A percentile compares a stretch with the other conserved stretches of the same genome.
Evolutionary conservation across 2,329 filamentous ascomycete species (phyloP).

Genomic region (Pseudogymnoascus sp.): DNA sequence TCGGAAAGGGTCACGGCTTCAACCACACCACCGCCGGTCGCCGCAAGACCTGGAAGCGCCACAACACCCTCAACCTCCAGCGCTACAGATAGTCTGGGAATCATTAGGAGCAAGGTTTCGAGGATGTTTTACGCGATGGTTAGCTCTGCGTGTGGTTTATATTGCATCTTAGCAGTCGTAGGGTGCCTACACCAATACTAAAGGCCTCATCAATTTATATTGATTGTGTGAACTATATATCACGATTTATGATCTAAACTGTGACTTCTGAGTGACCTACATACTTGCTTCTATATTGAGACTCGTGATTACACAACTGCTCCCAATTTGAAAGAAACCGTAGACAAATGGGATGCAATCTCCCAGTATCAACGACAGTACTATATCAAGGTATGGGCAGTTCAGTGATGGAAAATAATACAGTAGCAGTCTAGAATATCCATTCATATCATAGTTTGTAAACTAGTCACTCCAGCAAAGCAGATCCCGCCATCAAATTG

Average conservation of each 20-base stretch:
- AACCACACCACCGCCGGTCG: conserved; percentile 96
- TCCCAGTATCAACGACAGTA: neutral
- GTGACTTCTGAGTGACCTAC: neutral
- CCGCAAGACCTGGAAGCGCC: conserved; percentile 99
- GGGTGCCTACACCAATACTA: conserved; percentile 4
- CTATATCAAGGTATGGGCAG: too few species aligned
- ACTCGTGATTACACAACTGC: neutral
- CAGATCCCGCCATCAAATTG: conserved; percentile 1
- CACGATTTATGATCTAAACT: conserved; percentile 5
- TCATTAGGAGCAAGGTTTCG: neutral
- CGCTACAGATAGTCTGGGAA: conserved; percentile 68
- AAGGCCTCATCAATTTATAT: conserved; percentile 10
- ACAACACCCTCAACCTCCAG: conserved; percentile 99
- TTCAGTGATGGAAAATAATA: neutral
- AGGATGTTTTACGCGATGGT: conserved; percentile 5
- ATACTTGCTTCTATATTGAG: neutral
- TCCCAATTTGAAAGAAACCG: neutral
- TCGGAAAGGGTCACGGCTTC: conserved; percentile 98
- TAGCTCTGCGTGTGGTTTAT: conserved; percentile 3
- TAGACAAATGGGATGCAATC: neutral
- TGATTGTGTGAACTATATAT: conserved; percentile 11
- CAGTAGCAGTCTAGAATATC: conserved; percentile 6
- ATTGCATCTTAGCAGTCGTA: conserved; percentile 8
- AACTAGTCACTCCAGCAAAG: neutral
- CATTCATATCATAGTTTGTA: conserved; percentile 5